phyloP scores from a whole-genome alignment of 2,329 filamentous ascomycete species.

The Microsporum canis region DNA sequence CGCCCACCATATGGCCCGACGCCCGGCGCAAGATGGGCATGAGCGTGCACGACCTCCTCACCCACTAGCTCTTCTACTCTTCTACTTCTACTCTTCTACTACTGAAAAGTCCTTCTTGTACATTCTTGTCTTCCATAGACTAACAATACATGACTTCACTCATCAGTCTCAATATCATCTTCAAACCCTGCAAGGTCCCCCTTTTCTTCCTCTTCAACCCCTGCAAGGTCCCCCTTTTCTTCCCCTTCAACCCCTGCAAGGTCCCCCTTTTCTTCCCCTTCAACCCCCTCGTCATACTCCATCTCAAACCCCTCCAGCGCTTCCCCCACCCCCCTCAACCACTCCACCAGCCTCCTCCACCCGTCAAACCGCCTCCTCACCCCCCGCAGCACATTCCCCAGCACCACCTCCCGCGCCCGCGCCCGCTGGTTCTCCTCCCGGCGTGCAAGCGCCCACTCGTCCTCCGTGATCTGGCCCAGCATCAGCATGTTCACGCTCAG shows the following conservation, averaged over 20 bases:
- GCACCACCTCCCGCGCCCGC: neutral
- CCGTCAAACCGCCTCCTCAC: neutral
- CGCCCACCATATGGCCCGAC: neutral
- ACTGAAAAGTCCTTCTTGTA: neutral
- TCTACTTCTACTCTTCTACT: neutral
- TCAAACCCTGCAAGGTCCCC: neutral
- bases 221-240: neutral
- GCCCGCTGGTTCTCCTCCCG: neutral
- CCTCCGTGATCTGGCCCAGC: neutral
- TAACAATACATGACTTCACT: neutral
- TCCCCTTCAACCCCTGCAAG: neutral
- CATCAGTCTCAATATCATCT: neutral
- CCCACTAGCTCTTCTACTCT: constrained; percentile 27
- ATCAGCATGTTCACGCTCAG: neutral
- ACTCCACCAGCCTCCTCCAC: neutral
- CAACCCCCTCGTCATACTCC: neutral
- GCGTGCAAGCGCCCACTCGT: neutral
- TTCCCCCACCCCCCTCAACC: neutral
- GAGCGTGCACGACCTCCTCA: constrained; percentile 47
- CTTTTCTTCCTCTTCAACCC: neutral
- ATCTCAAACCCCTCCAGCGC: neutral
- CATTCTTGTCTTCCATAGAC: neutral
- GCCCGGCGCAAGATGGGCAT: constrained; percentile 36
- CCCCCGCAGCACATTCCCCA: neutral
- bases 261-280: neutral